phyloP scores from a whole-genome alignment of 768 basidiomycete genomes.

The Trametopsis cervina region DNA sequence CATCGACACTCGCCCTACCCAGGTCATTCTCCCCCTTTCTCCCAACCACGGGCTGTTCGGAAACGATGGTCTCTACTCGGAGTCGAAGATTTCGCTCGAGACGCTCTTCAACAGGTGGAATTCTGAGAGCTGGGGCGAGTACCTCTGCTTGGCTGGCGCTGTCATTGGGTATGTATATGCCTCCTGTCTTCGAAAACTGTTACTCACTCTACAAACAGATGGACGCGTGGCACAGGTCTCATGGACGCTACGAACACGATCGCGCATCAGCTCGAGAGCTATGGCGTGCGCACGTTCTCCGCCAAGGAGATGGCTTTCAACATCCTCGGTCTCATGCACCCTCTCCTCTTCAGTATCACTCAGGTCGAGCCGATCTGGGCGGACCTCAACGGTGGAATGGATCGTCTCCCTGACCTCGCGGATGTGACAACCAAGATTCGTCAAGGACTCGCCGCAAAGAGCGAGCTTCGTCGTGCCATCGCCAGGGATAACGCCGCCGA shows the following conservation, averaged over 20 bases:
- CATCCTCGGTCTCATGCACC: constrained; percentile 98
- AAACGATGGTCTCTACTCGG: constrained; percentile 95
- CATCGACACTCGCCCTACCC: constrained; percentile 96
- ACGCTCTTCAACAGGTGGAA: constrained; percentile 98
- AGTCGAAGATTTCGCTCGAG: constrained; percentile 97
- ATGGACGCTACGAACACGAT: constrained; percentile 96
- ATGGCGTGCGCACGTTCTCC: constrained; percentile 96
- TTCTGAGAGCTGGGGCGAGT: constrained; percentile 99
- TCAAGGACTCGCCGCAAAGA: constrained; percentile 71
- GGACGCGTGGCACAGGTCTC: constrained; percentile 96
- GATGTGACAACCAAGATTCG: constrained; percentile 89
- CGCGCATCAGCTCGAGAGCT: constrained; percentile 86
- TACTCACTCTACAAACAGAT: constrained; percentile 37
- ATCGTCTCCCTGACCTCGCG: constrained; percentile 90
- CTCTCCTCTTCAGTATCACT: constrained; percentile 96
- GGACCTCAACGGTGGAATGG: constrained; percentile 97
- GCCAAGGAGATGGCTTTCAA: constrained; percentile 99
- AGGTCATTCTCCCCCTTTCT: constrained; percentile 95
- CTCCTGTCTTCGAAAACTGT: constrained; percentile 1
- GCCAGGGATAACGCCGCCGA: constrained; percentile 94
- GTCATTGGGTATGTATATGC: constrained; percentile 78
- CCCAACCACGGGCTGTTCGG: constrained; percentile 98
- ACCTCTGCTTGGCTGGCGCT: constrained; percentile 94
- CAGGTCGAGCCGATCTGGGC: constrained; percentile 99
- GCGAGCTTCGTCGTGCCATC: constrained; percentile 89